Base-by-base conservation (phyloP, 208 protist species). In the Acanthamoeba divionensis region DNA sequence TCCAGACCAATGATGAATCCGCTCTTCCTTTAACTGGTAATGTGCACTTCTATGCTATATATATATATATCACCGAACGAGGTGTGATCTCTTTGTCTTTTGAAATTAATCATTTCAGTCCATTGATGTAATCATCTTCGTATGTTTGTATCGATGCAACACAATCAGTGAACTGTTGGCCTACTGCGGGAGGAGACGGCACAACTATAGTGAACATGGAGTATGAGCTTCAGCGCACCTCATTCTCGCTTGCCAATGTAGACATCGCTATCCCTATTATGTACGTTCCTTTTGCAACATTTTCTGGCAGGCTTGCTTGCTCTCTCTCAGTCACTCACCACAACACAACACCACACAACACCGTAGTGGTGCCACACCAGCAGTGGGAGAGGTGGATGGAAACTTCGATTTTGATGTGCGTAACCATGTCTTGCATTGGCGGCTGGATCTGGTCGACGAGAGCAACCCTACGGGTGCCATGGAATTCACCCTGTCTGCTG, bases 391-490 rank as follows among this genome's bases (percentile, higher is more conserved):
- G 73, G 86, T 89, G 13, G 77, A 89, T 55, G 93, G 93, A 8
- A 50, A 47, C 13, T 94, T 92, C 73, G 73, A 94, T 10, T 94
- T 93, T 60, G 71, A 86, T 38, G 24, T 13, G 29, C 60, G 75
- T 26, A 21, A 62, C 26, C 82, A 79, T n/a, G 12, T 67, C 6
- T 67, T 95, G 0, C 21, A 91, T 48, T 95, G 94, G 94, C 66
- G 87, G 18, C 89, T 95, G 41, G 93, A 94, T 21, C 4, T 93
- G 6, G 89, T 95, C 45, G 92, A 95, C 66, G 89, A 92, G 10
- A 90, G 77, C 36, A 95, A 94, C 62, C 15, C 33, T 26, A 89
- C 26, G 45, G 94, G 94, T 38, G 83, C 90, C 2, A 31, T 94
- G 31, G 92, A 94, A 69, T 93, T 95, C 63, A 91, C 36, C 31